Percentiles rank a stretch among this genome's conserved stretches.
phyloP scores from a whole-genome alignment of 2,329 filamentous ascomycete genomes.

The Ophiostoma novo-ulmi region DNA sequence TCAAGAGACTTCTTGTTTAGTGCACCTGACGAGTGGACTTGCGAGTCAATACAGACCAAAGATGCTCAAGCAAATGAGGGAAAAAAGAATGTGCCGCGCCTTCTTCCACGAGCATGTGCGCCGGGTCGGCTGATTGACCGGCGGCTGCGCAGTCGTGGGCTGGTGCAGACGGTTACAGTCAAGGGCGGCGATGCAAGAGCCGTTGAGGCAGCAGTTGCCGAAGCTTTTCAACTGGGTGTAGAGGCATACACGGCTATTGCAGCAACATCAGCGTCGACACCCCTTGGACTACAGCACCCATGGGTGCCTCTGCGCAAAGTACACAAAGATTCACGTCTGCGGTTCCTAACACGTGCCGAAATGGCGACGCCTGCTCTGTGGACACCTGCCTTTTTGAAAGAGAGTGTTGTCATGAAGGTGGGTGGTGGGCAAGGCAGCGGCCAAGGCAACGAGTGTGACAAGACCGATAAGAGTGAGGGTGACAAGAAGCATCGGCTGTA shows the following conservation, averaged over 20 bases:
- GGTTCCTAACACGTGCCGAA: slow-evolving; percentile 64
- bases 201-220: slow-evolving; percentile 58
- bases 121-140: slow-evolving; percentile 59
- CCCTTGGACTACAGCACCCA: slow-evolving; percentile 58
- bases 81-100: slow-evolving; percentile 52
- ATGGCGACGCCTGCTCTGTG: slow-evolving; percentile 68
- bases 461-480: neutral
- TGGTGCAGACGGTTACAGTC: slow-evolving; percentile 60
- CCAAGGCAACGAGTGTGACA: neutral
- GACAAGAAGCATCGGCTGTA: slow-evolving; percentile 55
- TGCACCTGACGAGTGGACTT: slow-evolving; percentile 47
- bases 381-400: slow-evolving; percentile 64
- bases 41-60: slow-evolving; percentile 35
- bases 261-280: slow-evolving; percentile 29
- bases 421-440: slow-evolving; percentile 43
- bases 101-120: slow-evolving; percentile 64
- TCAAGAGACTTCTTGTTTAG: slow-evolving; percentile 17
- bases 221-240: slow-evolving; percentile 57
- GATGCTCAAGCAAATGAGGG: slow-evolving; percentile 37
- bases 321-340: slow-evolving; percentile 65
- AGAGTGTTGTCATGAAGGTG: slow-evolving; percentile 68
- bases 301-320: slow-evolving; percentile 76
- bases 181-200: slow-evolving; percentile 61
- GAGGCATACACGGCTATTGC: slow-evolving; percentile 26
- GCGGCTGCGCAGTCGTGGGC: slow-evolving; percentile 68